A percentile compares a stretch with the other conserved stretches of the same genome.
Evolutionary conservation across 768 basidiomycete species (phyloP).

Genomic region (Russula sp.): DNA sequence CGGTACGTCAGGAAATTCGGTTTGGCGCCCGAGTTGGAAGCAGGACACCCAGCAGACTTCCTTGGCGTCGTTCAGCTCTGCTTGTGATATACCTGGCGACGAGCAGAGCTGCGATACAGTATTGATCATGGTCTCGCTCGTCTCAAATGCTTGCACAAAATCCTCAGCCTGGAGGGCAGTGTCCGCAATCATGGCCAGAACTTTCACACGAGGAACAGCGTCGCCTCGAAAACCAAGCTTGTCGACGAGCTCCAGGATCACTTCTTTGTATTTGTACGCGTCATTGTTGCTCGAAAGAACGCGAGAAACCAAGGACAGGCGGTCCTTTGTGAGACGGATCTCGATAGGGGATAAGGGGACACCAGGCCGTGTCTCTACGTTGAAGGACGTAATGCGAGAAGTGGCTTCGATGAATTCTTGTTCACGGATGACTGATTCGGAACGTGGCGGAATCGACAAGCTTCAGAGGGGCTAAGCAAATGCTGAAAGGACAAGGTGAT

Average conservation of each 20-base stretch:
- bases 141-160: slow-evolving; percentile 64
- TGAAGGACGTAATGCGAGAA: slow-evolving; percentile 89
- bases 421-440: slow-evolving; percentile 57
- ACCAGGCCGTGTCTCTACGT: slow-evolving; percentile 66
- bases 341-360: slow-evolving; percentile 84
- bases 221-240: slow-evolving; percentile 80
- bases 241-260: slow-evolving; percentile 82
- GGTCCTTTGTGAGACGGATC: slow-evolving; percentile 86
- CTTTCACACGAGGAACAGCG: slow-evolving; percentile 68
- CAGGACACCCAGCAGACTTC: slow-evolving; percentile 89
- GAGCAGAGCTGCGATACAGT: slow-evolving; percentile 45
- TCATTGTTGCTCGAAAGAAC: slow-evolving; percentile 80
- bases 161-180: slow-evolving; percentile 81
- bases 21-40: slow-evolving; percentile 79
- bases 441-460: slow-evolving; percentile 61
- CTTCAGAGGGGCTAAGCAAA: slow-evolving; percentile 33
- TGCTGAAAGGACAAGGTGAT: background rate
- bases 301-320: slow-evolving; percentile 77
- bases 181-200: slow-evolving; percentile 85
- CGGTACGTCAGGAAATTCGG: slow-evolving; percentile 60
- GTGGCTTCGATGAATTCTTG: slow-evolving; percentile 97
- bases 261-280: slow-evolving; percentile 86
- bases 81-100: slow-evolving; percentile 27
- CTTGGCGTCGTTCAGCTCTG: slow-evolving; percentile 47
- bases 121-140: slow-evolving; percentile 63